A percentile compares a stretch with the other conserved stretches of the same genome.
phyloP scores from a whole-genome alignment of 2,329 filamentous ascomycete species.

The Dactylella cylindrospora region DNA sequence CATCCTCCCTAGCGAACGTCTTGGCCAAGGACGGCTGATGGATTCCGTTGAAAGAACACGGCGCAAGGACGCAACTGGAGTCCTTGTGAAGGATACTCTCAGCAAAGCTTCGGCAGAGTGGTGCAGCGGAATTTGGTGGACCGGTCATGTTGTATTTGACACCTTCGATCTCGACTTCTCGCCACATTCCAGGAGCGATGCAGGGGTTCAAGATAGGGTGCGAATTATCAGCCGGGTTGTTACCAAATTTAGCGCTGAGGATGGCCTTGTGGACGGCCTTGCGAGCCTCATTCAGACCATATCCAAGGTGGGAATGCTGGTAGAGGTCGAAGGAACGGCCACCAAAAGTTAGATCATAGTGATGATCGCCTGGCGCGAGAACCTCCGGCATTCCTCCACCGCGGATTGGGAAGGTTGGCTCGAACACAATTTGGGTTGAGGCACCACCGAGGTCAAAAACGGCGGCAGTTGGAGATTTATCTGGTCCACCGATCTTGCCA shows the following conservation, averaged over 20 bases:
- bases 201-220: constrained; percentile 76
- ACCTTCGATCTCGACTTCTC: constrained; percentile 68
- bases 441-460: constrained; percentile 95
- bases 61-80: constrained; percentile 73
- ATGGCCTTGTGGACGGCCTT: constrained; percentile 78
- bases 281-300: constrained; percentile 92
- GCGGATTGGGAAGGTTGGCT: constrained; percentile 81
- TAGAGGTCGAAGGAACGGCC: constrained; percentile 90
- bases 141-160: constrained; percentile 84
- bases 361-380: constrained; percentile 88
- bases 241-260: constrained; percentile 68
- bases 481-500: constrained; percentile 91
- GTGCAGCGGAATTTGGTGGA: constrained; percentile 70
- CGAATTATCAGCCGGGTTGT: constrained; percentile 62
- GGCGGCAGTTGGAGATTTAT: constrained; percentile 85
- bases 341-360: constrained; percentile 87
- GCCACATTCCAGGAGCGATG: constrained; percentile 76
- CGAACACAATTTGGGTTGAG: constrained; percentile 97
- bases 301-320: constrained; percentile 96
- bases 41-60: constrained; percentile 98
- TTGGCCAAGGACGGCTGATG: constrained; percentile 90
- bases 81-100: constrained; percentile 92
- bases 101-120: constrained; percentile 84
- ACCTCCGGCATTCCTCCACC: constrained; percentile 80
- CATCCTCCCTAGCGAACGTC: constrained; percentile 86